These are phyloP conservation scores for Globisporangium irregulare DNA, from an alignment of 352 stramenopile genomes.

Conservation along the genomic window DNA sequence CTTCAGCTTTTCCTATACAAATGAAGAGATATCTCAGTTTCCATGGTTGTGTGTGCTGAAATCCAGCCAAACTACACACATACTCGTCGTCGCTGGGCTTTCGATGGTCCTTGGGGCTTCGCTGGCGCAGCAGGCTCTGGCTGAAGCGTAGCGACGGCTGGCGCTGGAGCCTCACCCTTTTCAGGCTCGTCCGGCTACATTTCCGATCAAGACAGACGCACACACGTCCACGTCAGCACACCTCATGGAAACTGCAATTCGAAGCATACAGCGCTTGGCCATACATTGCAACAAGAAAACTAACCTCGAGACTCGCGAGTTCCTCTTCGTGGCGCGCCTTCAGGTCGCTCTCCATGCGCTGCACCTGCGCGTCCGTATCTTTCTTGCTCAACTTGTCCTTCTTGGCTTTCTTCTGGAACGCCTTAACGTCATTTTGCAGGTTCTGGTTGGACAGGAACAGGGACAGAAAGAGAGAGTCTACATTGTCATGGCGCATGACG, in stretches of 20 bases:
- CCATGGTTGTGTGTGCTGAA: background rate
- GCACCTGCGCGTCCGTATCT: slow-evolving; percentile 54
- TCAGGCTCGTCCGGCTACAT: slow-evolving; percentile 11
- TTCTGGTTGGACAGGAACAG: slow-evolving; percentile 27
- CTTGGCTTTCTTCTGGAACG: slow-evolving; percentile 84
- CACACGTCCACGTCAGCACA: background rate
- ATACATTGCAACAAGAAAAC: background rate
- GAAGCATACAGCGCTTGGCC: background rate
- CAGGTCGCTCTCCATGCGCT: slow-evolving; percentile 54
- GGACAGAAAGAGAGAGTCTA: background rate
- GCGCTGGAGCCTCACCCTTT: slow-evolving; percentile 1
- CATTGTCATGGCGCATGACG: no score
- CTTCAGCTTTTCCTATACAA: slow-evolving; percentile 60
- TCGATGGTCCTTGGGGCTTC: slow-evolving; percentile 42
- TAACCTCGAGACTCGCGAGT: slow-evolving; percentile 32
- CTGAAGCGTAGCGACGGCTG: slow-evolving; percentile 5
- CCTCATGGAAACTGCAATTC: background rate
- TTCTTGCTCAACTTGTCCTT: slow-evolving; percentile 81
- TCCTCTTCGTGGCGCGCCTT: slow-evolving; percentile 58
- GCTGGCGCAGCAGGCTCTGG: slow-evolving; percentile 7
- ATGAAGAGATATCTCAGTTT: no score
- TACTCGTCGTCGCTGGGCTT: slow-evolving; percentile 67
- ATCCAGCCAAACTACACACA: background rate
- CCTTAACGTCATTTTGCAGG: slow-evolving; percentile 75
- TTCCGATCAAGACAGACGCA: background rate